Evolutionary conservation across 2,329 filamentous ascomycete species (phyloP).

Genomic region (Macrophomina pseudophaseolina): DNA sequence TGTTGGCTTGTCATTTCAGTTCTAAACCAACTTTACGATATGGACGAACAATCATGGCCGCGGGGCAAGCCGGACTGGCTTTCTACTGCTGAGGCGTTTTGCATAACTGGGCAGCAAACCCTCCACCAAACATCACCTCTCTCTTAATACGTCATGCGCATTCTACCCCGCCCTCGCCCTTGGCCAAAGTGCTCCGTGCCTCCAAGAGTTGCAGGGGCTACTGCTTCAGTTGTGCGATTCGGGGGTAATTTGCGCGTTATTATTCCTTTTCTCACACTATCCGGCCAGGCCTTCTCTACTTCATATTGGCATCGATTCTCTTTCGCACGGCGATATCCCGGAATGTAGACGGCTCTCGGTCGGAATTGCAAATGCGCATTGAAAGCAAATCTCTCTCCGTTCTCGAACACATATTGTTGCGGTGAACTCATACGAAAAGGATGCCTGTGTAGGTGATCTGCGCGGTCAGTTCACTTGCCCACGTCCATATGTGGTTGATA

Average conservation of each 20-base stretch:
- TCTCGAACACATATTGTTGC: neutral
- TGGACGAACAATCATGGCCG: constrained; percentile 25
- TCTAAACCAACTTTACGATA: constrained; percentile 22
- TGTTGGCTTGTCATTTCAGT: constrained; percentile 18
- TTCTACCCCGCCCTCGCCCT: constrained; percentile 3
- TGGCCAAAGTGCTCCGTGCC: constrained; percentile 1
- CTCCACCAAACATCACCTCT: neutral
- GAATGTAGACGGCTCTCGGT: constrained; percentile 21
- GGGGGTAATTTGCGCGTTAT: neutral
- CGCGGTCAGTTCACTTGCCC: neutral
- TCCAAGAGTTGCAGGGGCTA: constrained; percentile 1
- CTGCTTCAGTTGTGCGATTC: constrained; percentile 9
- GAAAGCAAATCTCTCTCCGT: constrained; percentile 4
- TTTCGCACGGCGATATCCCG: constrained; percentile 22
- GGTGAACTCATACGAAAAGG: neutral
- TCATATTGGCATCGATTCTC: constrained; percentile 10
- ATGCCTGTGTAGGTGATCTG: neutral
- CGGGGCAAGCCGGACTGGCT: constrained; percentile 13
- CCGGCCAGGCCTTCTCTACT: constrained; percentile 6
- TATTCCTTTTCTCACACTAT: neutral
- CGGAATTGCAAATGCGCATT: constrained; percentile 22
- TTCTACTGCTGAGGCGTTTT: constrained; percentile 16
- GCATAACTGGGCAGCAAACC: constrained; percentile 18
- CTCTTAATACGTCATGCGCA: constrained; percentile 11
- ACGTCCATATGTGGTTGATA: neutral